Evolutionary conservation across 257 asterid genomes (phyloP).

Genomic region (Nicotiana paniculata): DNA sequence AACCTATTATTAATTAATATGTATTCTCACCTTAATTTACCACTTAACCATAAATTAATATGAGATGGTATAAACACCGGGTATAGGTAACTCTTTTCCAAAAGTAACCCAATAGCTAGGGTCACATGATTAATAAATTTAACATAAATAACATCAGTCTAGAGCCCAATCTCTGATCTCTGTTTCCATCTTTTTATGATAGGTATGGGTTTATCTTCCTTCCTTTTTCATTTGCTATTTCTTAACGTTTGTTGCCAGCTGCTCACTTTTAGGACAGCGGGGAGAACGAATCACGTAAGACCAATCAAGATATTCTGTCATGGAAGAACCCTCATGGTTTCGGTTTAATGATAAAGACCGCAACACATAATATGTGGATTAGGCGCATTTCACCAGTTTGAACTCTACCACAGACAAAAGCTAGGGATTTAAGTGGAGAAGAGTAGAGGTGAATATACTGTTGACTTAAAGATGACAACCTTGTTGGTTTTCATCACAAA

Average conservation of each 20-base stretch:
- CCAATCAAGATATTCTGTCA: background rate
- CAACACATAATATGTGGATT: too few species aligned
- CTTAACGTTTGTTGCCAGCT: background rate
- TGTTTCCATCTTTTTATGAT: background rate
- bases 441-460: too few species aligned
- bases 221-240: background rate
- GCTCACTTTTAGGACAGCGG: background rate
- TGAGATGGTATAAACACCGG: background rate
- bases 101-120: background rate
- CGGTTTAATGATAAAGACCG: too few species aligned
- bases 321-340: background rate
- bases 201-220: background rate
- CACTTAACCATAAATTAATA: background rate
- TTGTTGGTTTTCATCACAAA: background rate
- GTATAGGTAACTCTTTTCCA: background rate
- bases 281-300: background rate
- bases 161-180: background rate
- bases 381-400: too few species aligned
- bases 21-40: background rate
- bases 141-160: background rate
- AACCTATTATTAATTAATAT: background rate
- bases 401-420: too few species aligned
- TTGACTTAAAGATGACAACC: background rate
- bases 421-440: too few species aligned
- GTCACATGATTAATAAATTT: background rate